Base-by-base conservation (phyloP, 805 yeast species). In the Saturnispora ahearnii region DNA sequence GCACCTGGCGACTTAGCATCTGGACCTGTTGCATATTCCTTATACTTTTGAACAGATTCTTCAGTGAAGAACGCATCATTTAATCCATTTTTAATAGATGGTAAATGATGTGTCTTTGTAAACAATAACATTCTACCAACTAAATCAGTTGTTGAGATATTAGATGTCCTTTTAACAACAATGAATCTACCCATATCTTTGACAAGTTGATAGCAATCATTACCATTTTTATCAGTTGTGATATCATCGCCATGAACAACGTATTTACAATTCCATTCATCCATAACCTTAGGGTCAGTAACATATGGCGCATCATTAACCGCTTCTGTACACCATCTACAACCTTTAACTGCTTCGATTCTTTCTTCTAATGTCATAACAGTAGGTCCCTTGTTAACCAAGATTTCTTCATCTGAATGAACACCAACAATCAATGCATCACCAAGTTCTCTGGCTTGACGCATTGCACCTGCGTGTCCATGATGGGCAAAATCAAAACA, bases 171-270 rank as follows among this genome's bases (percentile, higher is more conserved):
- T 66, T 87, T 89, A 41, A 93, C 98, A n/a, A 87, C 88, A 21
- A 82, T 76, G 63, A 91, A 87, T 56, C 91, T 69, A n/a, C 95
- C 96, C 62, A 79, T 67, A 48, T 87, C 87, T 63, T 91, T 90
- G 56, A 90, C 87, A 26, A 65, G 73, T 51, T 84, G 83, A 67
- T 93, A 93, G 60, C 97, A 88, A 67, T 93, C 99, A 50, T 87
- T 82, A 2, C 99, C 99, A 61, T 87, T 76, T 13, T 96, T 96
- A 66, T 93, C 98, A 2, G 97, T 86, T 26, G 97, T 93, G 56
- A 93, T 88, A 62, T 93, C 99, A 66, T 93, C 99, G 6, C 99
- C 99, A 65, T 93, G 99, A 10, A 93, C 96, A n/a, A 93, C 99
- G 63, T 82, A 93, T 61, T 79, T 68, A 69, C 99, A 93, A 6